Percentiles rank a stretch among this genome's conserved stretches.
Evolutionary conservation across 805 yeast genomes (phyloP).

Genomic region (Scheffersomyces spartinae): DNA sequence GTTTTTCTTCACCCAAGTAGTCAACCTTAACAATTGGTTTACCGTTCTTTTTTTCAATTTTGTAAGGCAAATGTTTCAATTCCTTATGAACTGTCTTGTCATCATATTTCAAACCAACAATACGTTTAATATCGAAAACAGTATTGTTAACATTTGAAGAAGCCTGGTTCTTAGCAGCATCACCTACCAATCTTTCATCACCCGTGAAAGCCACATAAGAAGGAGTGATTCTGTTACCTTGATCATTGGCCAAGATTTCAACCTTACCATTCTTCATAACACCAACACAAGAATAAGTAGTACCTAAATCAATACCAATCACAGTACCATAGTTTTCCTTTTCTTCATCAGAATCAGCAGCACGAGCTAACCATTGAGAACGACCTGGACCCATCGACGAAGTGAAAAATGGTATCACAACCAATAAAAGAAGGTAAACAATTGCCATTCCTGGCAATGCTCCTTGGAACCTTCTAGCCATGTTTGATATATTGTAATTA

Average conservation of each 20-base stretch:
- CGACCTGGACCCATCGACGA: slow-evolving; percentile 8
- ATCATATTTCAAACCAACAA: slow-evolving; percentile 73
- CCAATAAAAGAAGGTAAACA: no score
- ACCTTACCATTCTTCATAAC: slow-evolving; percentile 77
- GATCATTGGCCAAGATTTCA: slow-evolving; percentile 93
- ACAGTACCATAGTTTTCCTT: slow-evolving; percentile 39
- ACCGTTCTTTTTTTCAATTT: slow-evolving; percentile 62
- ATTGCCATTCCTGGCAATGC: no score
- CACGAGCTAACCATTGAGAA: slow-evolving; percentile 7
- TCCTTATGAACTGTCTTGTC: slow-evolving; percentile 75
- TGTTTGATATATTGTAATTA: no score
- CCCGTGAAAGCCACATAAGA: slow-evolving; percentile 95
- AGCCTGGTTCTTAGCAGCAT: slow-evolving; percentile 97
- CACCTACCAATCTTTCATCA: slow-evolving; percentile 90
- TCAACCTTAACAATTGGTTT: slow-evolving; percentile 85
- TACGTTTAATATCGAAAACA: slow-evolving; percentile 91
- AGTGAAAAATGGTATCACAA: slow-evolving; percentile 16
- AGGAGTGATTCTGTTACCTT: slow-evolving; percentile 97
- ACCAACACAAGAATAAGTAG: slow-evolving; percentile 97
- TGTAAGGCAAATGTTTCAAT: slow-evolving; percentile 83
- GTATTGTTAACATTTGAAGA: slow-evolving; percentile 94
- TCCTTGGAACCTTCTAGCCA: no score
- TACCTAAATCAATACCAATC: slow-evolving; percentile 95
- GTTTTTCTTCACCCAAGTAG: slow-evolving; percentile 77
- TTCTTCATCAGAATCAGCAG: slow-evolving; percentile 8